Evolutionary conservation across 2,329 filamentous ascomycete species (phyloP).

Genomic region (Cordyceps militaris): DNA sequence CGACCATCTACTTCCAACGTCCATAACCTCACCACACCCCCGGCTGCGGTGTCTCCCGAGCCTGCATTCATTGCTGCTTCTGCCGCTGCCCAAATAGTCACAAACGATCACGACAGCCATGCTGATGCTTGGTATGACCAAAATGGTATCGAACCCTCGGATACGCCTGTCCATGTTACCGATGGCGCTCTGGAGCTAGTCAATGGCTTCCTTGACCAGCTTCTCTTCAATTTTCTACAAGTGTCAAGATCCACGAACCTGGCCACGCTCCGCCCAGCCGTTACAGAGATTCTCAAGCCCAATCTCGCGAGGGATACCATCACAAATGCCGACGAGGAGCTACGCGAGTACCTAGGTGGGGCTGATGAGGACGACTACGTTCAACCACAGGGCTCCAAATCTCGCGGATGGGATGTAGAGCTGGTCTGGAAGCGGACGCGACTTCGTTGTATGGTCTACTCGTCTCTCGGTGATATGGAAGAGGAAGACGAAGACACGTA

Average conservation of each 20-base stretch:
- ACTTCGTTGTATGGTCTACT: conserved; percentile 96
- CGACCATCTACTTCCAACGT: conserved; percentile 53
- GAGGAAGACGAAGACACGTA: conserved; percentile 93
- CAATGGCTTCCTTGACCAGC: conserved; percentile 88
- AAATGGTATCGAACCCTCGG: conserved; percentile 56
- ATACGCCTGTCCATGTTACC: conserved; percentile 66
- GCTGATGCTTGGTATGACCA: conserved; percentile 63
- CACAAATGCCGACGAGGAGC: conserved; percentile 73
- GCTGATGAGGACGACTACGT: conserved; percentile 66
- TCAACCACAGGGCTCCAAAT: conserved; percentile 43
- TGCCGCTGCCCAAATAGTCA: conserved; percentile 86
- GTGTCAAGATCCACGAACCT: conserved; percentile 72
- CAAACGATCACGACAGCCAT: conserved; percentile 75
- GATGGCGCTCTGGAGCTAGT: conserved; percentile 66
- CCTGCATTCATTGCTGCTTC: conserved; percentile 83
- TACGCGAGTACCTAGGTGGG: conserved; percentile 79
- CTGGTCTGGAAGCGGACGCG: conserved; percentile 90
- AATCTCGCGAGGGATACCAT: conserved; percentile 82
- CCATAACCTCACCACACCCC: conserved; percentile 57
- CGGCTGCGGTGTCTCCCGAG: conserved; percentile 62
- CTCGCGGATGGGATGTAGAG: conserved; percentile 77
- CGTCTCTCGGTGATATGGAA: conserved; percentile 90
- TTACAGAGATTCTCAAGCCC: conserved; percentile 80
- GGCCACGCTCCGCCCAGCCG: conserved; percentile 67
- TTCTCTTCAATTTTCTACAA: conserved; percentile 85